phyloP scores from a whole-genome alignment of 192 early-diverging fungal genomes.

The Coemansia sp. region DNA sequence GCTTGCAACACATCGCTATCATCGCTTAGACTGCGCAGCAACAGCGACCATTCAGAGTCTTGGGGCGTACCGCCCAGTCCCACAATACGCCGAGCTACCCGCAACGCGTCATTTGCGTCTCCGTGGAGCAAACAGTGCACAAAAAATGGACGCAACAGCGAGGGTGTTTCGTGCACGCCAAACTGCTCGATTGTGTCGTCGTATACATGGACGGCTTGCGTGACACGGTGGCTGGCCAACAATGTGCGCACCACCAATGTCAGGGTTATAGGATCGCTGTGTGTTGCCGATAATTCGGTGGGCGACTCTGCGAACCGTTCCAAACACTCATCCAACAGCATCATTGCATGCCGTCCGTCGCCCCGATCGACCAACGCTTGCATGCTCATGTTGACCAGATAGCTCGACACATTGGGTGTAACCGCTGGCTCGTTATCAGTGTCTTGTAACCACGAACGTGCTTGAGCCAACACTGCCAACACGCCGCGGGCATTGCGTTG shows the following conservation, averaged over 20 bases:
- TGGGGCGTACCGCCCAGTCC: constrained; percentile 10
- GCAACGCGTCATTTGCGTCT: not conserved
- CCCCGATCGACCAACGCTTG: constrained; percentile 10
- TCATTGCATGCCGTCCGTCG: constrained; percentile 10
- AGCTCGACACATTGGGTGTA: constrained; percentile 6
- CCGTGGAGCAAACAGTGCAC: constrained; percentile 3
- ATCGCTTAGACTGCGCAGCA: constrained; percentile 7
- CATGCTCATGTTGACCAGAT: constrained; percentile 39
- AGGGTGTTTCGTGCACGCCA: not conserved
- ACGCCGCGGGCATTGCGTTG: constrained; percentile 7
- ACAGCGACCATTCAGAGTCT: constrained; percentile 7
- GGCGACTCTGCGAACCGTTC: not conserved
- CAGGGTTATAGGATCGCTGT: constrained; percentile 27
- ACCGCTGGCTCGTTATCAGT: not conserved
- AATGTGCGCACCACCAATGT: constrained; percentile 23
- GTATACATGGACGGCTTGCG: constrained; percentile 18
- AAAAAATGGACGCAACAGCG: constrained; percentile 12
- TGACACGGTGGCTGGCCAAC: constrained; percentile 18
- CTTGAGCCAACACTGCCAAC: constrained; percentile 15
- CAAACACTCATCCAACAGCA: constrained; percentile 16
- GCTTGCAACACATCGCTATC: not conserved
- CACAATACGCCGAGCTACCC: constrained; percentile 9
- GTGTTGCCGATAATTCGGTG: constrained; percentile 9
- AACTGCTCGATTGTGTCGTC: constrained; percentile 11
- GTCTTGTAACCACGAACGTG: constrained; percentile 18